Percentiles rank a stretch among this genome's conserved stretches.
These are phyloP conservation scores for Phytopythium oedochilum DNA, from an alignment of 352 stramenopile species.

Conservation along the genomic window DNA sequence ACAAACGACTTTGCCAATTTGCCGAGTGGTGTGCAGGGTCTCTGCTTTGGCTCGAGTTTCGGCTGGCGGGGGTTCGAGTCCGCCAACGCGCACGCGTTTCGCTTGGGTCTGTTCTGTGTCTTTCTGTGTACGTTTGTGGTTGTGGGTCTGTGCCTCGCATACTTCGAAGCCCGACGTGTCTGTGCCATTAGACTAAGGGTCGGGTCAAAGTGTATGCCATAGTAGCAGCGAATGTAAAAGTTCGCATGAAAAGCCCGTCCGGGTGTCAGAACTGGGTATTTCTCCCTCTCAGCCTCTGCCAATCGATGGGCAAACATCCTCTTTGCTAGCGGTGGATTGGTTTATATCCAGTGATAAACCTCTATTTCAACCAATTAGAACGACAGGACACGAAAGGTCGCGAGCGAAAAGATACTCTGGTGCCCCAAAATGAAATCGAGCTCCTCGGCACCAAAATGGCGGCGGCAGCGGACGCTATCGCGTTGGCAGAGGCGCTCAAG, in stretches of 20 bases:
- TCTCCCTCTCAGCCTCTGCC: conserved; percentile 74
- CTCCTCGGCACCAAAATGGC: conserved; percentile 8
- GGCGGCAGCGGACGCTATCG: conserved; percentile 5
- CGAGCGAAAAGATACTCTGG: background rate
- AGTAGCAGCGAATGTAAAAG: conserved; percentile 17
- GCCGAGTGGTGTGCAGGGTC: conserved; percentile 11
- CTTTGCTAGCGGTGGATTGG: conserved; percentile 5
- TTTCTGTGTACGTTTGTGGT: background rate
- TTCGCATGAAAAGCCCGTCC: conserved; percentile 35
- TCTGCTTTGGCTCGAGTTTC: too few species aligned
- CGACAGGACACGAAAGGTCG: conserved; percentile 7
- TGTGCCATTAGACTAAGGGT: conserved; percentile 89
- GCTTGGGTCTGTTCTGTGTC: conserved; percentile 6
- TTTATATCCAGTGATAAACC: background rate
- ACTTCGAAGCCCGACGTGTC: conserved; percentile 88
- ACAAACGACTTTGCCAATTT: conserved; percentile 10
- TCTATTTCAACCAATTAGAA: background rate
- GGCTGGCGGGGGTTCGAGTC: conserved; percentile 65
- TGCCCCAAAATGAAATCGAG: background rate
- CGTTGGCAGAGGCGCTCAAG: conserved; percentile 42
- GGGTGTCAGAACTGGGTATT: conserved; percentile 82
- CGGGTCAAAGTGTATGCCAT: conserved; percentile 86
- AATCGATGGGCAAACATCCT: conserved; percentile 73
- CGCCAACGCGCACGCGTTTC: conserved; percentile 11
- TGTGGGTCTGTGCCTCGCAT: conserved; percentile 35